Evolutionary conservation across 1,139 yeast species (phyloP), one percentile per base, ranked within the genome.

Genomic region (Meyerozyma athensensis): DNA sequence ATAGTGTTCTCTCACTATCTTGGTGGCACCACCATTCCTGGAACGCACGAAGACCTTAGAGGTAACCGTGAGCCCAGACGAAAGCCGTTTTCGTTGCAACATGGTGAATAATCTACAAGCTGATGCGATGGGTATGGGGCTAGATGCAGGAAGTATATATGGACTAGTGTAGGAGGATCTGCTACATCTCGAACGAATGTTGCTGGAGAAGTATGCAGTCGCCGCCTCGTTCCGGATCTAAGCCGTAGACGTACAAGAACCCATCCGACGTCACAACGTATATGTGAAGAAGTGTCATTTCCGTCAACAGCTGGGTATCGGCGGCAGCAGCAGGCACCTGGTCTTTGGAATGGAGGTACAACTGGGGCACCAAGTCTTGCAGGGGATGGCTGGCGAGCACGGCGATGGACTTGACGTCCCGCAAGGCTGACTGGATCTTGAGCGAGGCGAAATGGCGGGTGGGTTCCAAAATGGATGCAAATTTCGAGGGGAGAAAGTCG

Each of bases 21-120:
- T 92, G 32, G 90, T 74, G 5, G 97, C 97, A 38, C 84, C 82
- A 9, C 97, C 97, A 47, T 84, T 80, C 51, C 92, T 74, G 3
- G 97, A 86, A 48, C 96, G 71, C 37, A 92, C 96, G 64, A 86
- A 92, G 14, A 92, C 96, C 59, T 90, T 92, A 46, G 89, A 92
- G 0, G 96, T 81, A 20, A 83, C 94, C 5, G 82, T 68, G 18
- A 84, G 67, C 1, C 90, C 90, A 35, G 63, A 54, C 2, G 77
- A 60, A 19, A 77, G 55, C 46, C 79, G 58, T 48, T 75, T 77
- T 41, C 74, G 64, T 40, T 59, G 54, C 26, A 46, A 43, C 18
- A 50, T 46, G 57, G 54, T 54, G 30, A 20, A 28, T 9, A 6
- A 9, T 9, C 3, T 8, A 28, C n/a, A 28, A 28, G 9, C 13